phyloP scores from a whole-genome alignment of 495 filamentous ascomycete genomes.

The Penicillium atrosanguineum region DNA sequence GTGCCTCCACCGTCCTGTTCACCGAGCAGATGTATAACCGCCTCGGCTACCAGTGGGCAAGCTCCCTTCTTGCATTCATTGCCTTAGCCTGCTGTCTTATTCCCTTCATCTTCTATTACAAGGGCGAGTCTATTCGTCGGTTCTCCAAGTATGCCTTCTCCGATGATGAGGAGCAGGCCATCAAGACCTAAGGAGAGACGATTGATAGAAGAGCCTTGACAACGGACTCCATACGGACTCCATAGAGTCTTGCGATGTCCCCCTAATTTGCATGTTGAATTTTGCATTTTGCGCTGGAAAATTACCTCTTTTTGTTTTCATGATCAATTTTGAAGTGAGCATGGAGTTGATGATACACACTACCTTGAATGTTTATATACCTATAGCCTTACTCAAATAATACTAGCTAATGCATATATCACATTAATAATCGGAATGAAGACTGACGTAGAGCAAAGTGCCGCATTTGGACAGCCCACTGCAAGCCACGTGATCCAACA shows the following conservation, averaged over 20 bases:
- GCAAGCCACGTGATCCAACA: constrained; percentile 16
- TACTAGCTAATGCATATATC: not conserved
- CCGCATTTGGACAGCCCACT: constrained; percentile 22
- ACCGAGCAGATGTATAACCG: constrained; percentile 76
- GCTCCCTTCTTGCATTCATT: constrained; percentile 66
- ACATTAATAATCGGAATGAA: too few species aligned
- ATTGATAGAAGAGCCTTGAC: not conserved
- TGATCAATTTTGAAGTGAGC: not conserved
- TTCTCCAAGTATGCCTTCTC: constrained; percentile 65
- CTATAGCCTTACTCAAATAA: not conserved
- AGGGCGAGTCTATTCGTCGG: constrained; percentile 64
- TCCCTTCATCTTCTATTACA: constrained; percentile 73
- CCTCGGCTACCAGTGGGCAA: constrained; percentile 74
- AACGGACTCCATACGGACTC: not conserved
- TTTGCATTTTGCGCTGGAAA: not conserved
- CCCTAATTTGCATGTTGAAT: not conserved
- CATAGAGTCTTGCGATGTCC: not conserved
- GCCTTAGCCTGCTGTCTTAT: constrained; percentile 71
- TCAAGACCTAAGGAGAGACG: constrained; percentile 20
- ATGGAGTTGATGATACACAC: not conserved
- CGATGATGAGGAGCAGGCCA: constrained; percentile 45
- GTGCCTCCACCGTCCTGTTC: constrained; percentile 71
- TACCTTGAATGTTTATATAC: not conserved
- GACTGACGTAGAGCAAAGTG: constrained; percentile 15
- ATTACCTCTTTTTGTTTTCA: not conserved